Evolutionary conservation across 768 basidiomycete species (phyloP).

Genomic region (Rickenella mellea): DNA sequence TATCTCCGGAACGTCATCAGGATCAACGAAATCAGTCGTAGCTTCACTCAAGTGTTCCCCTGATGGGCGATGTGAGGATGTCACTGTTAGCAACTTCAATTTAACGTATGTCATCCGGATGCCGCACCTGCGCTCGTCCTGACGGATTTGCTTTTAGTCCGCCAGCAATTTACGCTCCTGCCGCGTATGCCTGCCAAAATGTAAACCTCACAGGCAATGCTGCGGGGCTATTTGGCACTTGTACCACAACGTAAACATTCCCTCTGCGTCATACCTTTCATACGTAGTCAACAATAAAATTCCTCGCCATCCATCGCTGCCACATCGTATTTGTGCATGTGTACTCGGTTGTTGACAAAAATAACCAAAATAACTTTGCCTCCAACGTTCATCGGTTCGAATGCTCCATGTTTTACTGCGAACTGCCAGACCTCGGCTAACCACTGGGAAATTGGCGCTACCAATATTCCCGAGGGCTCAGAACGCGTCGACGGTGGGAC

Average conservation of each 20-base stretch:
- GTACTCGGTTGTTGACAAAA: no score
- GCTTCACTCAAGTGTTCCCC: constrained; percentile 49
- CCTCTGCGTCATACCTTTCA: no score
- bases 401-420: no score
- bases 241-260: constrained; percentile 12
- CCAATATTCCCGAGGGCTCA: no score
- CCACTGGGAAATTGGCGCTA: no score
- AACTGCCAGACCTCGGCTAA: no score
- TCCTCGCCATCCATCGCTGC: no score
- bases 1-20: constrained; percentile 48
- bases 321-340: no score
- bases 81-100: constrained; percentile 36
- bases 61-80: constrained; percentile 37
- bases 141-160: constrained; percentile 14
- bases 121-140: neutral
- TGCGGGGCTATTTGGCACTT: constrained; percentile 32
- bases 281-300: no score
- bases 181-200: constrained; percentile 45
- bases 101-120: constrained; percentile 27
- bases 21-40: constrained; percentile 34
- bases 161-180: constrained; percentile 28
- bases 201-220: constrained; percentile 36
- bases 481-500: no score
- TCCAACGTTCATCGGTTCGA: no score
- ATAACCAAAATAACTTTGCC: no score